Evolutionary conservation across 768 basidiomycete species (phyloP).

Genomic region (Rickenella mellea): DNA sequence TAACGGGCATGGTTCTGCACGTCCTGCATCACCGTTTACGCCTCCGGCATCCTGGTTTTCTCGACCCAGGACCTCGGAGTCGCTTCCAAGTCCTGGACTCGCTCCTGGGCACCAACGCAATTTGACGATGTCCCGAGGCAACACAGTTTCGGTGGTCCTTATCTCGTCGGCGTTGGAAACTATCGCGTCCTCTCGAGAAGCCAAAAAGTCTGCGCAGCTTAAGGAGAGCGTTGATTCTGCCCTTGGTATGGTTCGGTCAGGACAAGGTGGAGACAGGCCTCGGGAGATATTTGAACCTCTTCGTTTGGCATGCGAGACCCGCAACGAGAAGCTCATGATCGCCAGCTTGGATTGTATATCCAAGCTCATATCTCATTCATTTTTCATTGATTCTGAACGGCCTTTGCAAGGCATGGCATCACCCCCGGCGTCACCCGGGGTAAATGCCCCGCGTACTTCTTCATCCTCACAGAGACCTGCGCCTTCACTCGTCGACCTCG

Average conservation of each 20-base stretch:
- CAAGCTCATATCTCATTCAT: slow-evolving; percentile 94
- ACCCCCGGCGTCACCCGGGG: slow-evolving; percentile 65
- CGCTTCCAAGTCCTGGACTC: not conserved
- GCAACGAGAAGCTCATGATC: slow-evolving; percentile 88
- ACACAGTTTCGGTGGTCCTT: slow-evolving; percentile 69
- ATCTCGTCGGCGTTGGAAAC: slow-evolving; percentile 80
- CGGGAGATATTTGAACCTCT: slow-evolving; percentile 94
- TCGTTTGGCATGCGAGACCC: slow-evolving; percentile 91
- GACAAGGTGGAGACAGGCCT: slow-evolving; percentile 66
- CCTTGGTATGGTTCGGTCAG: slow-evolving; percentile 69
- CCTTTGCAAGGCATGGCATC: slow-evolving; percentile 41
- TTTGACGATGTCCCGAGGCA: slow-evolving; percentile 40
- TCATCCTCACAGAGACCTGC: slow-evolving; percentile 19
- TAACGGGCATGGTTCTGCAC: not conserved
- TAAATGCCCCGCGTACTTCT: slow-evolving; percentile 32
- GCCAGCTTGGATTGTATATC: slow-evolving; percentile 96
- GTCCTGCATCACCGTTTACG: not conserved
- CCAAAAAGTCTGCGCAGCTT: slow-evolving; percentile 71
- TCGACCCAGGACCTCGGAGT: not conserved
- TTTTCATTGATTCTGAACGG: slow-evolving; percentile 69
- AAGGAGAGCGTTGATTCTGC: slow-evolving; percentile 78
- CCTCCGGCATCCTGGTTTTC: not conserved
- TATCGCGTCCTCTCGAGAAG: slow-evolving; percentile 82
- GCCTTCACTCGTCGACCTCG: slow-evolving; percentile 82
- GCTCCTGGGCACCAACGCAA: slow-evolving; percentile 21